Percentiles rank a stretch among this genome's conserved stretches.
Evolutionary conservation across 306 rosid species (phyloP).

Genomic region (Glycine tomentella): DNA sequence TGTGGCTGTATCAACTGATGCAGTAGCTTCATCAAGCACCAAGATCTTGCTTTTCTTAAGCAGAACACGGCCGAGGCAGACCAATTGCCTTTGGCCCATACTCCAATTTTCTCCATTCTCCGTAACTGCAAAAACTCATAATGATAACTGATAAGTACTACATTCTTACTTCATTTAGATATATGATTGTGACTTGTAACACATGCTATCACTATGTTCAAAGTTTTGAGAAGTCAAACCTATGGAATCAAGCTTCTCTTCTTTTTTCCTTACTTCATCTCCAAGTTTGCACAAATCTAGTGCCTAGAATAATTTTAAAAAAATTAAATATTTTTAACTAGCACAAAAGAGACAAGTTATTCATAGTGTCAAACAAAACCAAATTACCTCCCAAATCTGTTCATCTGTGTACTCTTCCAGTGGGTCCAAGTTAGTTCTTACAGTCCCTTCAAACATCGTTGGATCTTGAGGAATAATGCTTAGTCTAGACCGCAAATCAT

Average conservation of each 20-base stretch:
- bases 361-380: slow-evolving; percentile 36
- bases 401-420: slow-evolving; percentile 88
- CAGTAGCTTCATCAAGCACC: slow-evolving; percentile 67
- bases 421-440: slow-evolving; percentile 83
- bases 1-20: slow-evolving; percentile 58
- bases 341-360: background rate
- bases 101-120: slow-evolving; percentile 72
- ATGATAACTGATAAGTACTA: background rate
- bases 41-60: slow-evolving; percentile 77
- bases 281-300: slow-evolving; percentile 60
- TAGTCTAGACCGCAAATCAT: slow-evolving; percentile 71
- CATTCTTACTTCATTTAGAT: background rate
- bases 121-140: slow-evolving; percentile 44
- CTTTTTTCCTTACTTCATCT: slow-evolving; percentile 64
- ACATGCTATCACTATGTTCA: slow-evolving; percentile 18
- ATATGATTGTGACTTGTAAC: background rate
- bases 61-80: slow-evolving; percentile 82
- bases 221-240: slow-evolving; percentile 55
- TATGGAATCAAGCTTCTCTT: slow-evolving; percentile 74
- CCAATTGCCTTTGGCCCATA: slow-evolving; percentile 77
- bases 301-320: slow-evolving; percentile 55
- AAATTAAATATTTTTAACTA: background rate
- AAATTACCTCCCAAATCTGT: slow-evolving; percentile 85
- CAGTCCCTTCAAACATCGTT: slow-evolving; percentile 93
- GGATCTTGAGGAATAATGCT: slow-evolving; percentile 97